These are phyloP conservation scores for Alliaria petiolata DNA, from an alignment of 345 rosid genomes.

Conservation along the genomic window DNA sequence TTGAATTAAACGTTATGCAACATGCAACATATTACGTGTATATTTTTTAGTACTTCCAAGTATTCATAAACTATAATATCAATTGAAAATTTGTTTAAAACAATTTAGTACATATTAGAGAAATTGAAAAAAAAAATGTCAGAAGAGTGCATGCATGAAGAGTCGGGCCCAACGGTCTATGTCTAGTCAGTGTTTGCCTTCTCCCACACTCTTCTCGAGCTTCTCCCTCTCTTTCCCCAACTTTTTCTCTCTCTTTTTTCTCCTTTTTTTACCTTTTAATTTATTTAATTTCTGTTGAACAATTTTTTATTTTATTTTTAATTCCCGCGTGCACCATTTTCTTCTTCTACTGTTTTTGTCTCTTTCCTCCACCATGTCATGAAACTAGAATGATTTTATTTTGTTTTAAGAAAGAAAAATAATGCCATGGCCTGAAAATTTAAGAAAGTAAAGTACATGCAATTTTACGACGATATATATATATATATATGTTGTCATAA, in stretches of 20 bases:
- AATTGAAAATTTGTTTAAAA: not conserved
- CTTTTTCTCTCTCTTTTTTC: not conserved
- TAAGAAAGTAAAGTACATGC: not conserved
- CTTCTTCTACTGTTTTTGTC: no score
- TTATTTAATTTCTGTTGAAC: no score
- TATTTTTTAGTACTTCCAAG: not conserved
- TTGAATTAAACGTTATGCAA: conserved; percentile 5
- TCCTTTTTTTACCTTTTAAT: not conserved
- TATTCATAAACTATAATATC: not conserved
- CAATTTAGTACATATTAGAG: not conserved
- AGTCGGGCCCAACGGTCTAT: conserved; percentile 33
- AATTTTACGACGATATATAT: not conserved
- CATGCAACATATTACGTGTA: no score
- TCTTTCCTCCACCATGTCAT: not conserved
- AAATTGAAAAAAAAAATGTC: conserved; percentile 8
- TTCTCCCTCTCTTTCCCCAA: conserved; percentile 27
- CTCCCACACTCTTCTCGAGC: conserved; percentile 29
- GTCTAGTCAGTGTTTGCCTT: conserved; percentile 33
- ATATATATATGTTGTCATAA: not conserved
- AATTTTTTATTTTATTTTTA: no score
- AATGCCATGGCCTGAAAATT: no score
- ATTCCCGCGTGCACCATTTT: conserved; percentile 8
- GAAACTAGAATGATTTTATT: not conserved
- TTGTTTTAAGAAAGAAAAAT: not conserved
- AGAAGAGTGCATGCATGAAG: conserved; percentile 35